Conservation (phyloP, 306 rosid species). For the Hippophae rhamnoides region DNA sequence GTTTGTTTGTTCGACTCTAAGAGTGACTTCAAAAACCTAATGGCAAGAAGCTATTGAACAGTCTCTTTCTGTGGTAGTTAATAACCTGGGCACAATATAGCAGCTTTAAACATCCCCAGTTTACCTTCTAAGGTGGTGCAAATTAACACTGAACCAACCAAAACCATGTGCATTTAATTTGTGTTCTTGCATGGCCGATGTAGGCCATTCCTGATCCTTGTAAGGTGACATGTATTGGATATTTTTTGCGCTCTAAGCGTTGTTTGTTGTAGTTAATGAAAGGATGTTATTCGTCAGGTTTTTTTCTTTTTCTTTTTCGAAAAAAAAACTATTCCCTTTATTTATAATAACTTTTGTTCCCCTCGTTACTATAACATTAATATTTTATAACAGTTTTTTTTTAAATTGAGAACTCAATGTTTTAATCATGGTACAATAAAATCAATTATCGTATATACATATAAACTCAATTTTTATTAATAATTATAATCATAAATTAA, state of each 20-base stretch:
- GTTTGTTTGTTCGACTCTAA: constrained; percentile 27
- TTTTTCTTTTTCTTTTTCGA: too few relatives aligned
- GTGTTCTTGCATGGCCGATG: not conserved
- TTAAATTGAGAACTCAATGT: too few relatives aligned
- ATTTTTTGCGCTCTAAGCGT: not conserved
- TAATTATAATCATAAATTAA: too few relatives aligned
- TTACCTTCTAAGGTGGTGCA: constrained; percentile 17
- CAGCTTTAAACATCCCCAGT: constrained; percentile 19
- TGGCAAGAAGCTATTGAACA: constrained; percentile 19
- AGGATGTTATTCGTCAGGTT: not conserved
- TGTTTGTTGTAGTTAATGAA: not conserved
- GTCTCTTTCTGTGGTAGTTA: constrained; percentile 43
- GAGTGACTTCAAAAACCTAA: not conserved
- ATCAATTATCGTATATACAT: too few relatives aligned
- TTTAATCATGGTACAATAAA: too few relatives aligned
- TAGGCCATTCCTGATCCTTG: constrained; percentile 19
- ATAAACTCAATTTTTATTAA: too few relatives aligned
- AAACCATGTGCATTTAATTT: constrained; percentile 38
- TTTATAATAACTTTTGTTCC: too few relatives aligned
- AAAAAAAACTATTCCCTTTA: too few relatives aligned
- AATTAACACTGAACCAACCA: constrained; percentile 22
- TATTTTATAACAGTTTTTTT: too few relatives aligned
- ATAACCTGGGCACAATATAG: constrained; percentile 26
- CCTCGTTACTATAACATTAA: too few relatives aligned
- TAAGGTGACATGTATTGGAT: constrained; percentile 12